Conservation (phyloP, 805 yeast species). For the Sugiyamaella chiloensis region DNA sequence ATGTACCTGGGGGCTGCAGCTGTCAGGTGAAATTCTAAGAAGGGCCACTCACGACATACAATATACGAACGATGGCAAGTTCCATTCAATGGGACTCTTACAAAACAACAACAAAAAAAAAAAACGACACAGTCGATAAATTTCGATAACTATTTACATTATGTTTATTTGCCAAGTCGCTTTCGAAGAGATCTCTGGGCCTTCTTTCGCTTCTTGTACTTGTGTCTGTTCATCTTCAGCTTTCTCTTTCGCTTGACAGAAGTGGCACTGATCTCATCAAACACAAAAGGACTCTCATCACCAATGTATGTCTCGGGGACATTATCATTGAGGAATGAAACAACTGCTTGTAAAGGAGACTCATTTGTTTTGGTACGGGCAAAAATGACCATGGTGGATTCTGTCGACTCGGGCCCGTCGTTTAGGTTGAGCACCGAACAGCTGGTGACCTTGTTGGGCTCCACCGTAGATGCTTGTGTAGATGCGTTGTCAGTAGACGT, state of each 20-base stretch:
- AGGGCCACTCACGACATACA: too few species aligned
- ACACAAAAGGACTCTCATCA: not conserved
- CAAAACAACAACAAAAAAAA: not conserved
- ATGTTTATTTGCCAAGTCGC: slow-evolving; percentile 31
- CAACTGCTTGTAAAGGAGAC: slow-evolving; percentile 14
- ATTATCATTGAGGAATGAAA: slow-evolving; percentile 13
- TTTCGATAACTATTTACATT: not conserved
- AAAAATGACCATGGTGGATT: slow-evolving; percentile 15
- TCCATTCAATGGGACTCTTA: too few species aligned
- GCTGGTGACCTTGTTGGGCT: slow-evolving; percentile 12
- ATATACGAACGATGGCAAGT: too few species aligned
- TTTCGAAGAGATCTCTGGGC: slow-evolving; percentile 59
- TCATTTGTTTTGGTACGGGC: slow-evolving; percentile 13
- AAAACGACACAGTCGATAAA: not conserved
- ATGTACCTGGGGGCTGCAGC: too few species aligned
- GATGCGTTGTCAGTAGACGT: not conserved
- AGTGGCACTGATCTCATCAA: slow-evolving; percentile 26
- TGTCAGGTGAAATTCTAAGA: too few species aligned
- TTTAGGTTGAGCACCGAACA: slow-evolving; percentile 14
- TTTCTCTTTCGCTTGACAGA: slow-evolving; percentile 56
- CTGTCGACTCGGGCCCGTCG: slow-evolving; percentile 7
- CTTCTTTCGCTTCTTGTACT: slow-evolving; percentile 94
- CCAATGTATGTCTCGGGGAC: slow-evolving; percentile 6
- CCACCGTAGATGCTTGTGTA: not conserved
- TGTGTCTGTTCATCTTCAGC: slow-evolving; percentile 96